A percentile compares a stretch with the other conserved stretches of the same genome.
These are phyloP conservation scores for Malus asiatica DNA, from an alignment of 306 rosid genomes.

Conservation along the genomic window DNA sequence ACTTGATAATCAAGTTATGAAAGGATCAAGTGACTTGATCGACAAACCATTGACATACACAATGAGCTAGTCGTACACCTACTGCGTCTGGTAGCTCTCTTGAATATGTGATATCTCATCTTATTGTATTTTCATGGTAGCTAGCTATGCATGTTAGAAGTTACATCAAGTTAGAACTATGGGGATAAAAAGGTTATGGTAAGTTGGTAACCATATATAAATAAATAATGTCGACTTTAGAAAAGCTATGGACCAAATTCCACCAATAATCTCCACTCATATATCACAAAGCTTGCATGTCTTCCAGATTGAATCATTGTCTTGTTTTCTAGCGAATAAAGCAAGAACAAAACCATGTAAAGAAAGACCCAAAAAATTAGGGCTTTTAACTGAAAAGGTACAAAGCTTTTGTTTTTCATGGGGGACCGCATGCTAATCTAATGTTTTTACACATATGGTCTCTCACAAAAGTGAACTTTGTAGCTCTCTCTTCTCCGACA, in stretches of 20 bases:
- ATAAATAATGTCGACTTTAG: background rate
- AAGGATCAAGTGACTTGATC: too few relatives aligned
- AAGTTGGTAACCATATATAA: background rate
- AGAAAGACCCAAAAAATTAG: background rate
- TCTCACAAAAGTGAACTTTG: background rate
- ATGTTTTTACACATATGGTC: background rate
- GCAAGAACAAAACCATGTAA: background rate
- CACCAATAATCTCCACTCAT: background rate
- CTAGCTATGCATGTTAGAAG: too few relatives aligned
- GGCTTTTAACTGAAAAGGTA: constrained; percentile 15
- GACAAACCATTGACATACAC: too few relatives aligned
- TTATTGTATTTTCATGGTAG: too few relatives aligned
- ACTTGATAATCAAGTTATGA: too few relatives aligned
- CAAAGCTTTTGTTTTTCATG: constrained; percentile 1
- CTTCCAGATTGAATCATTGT: background rate
- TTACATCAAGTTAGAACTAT: too few relatives aligned
- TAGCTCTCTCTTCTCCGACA: constrained; percentile 2
- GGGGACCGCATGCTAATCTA: constrained; percentile 22
- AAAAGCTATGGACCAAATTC: background rate
- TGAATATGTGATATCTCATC: too few relatives aligned
- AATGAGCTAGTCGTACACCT: too few relatives aligned
- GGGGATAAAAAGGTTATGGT: too few relatives aligned
- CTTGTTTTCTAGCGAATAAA: background rate
- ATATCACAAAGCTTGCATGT: background rate
- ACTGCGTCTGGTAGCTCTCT: too few relatives aligned